Conservation (phyloP, 345 rosid species). For the Erysimum cheiranthoides region DNA sequence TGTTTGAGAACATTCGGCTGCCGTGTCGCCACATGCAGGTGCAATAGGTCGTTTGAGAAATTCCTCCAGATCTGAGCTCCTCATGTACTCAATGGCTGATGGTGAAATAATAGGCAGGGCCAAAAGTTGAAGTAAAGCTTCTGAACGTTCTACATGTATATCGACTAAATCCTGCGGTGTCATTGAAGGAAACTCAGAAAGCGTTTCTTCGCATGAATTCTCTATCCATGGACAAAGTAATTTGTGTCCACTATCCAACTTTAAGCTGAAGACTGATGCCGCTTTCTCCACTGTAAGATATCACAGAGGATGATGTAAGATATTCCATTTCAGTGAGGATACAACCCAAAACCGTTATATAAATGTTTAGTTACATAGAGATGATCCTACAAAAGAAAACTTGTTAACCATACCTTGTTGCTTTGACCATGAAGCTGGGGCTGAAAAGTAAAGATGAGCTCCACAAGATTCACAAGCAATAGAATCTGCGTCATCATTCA, state of each 20-base stretch:
- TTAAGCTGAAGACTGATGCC: conserved; percentile 85
- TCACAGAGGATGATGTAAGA: conserved; percentile 35
- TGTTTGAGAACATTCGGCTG: conserved; percentile 42
- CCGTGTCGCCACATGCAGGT: conserved; percentile 45
- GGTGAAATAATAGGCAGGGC: conserved; percentile 79
- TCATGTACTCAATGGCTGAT: conserved; percentile 73
- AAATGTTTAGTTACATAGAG: neutral
- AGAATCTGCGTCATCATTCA: conserved; percentile 76
- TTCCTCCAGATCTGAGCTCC: conserved; percentile 69
- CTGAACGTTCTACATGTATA: conserved; percentile 61
- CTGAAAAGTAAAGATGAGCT: conserved; percentile 78
- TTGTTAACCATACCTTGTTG: conserved; percentile 69
- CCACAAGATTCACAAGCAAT: conserved; percentile 93
- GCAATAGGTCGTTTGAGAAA: conserved; percentile 61
- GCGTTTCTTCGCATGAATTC: conserved; percentile 80
- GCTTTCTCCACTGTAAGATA: conserved; percentile 79
- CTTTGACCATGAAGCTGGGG: conserved; percentile 83
- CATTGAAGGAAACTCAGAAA: conserved; percentile 85
- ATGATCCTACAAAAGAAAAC: conserved; percentile 8
- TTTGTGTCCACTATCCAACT: conserved; percentile 88
- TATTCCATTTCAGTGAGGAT: conserved; percentile 31
- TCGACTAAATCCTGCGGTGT: conserved; percentile 71
- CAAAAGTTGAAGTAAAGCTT: conserved; percentile 59
- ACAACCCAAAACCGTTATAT: neutral
- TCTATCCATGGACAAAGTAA: conserved; percentile 83